Evolutionary conservation across 2,329 filamentous ascomycete species (phyloP).

Genomic region (Exophiala bonariae): DNA sequence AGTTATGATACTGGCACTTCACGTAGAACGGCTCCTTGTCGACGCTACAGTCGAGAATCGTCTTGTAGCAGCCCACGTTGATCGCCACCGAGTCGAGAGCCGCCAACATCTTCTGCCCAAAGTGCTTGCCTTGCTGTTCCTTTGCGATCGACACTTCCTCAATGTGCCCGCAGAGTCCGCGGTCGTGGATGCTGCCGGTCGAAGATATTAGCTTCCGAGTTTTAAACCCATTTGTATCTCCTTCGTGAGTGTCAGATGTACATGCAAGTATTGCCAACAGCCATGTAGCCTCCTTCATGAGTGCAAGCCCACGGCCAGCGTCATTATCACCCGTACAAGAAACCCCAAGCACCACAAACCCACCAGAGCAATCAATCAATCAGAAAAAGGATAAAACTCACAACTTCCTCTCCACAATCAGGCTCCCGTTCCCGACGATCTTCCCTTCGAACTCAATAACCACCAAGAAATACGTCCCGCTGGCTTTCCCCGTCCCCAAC

Average conservation of each 20-base stretch:
- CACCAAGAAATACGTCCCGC: constrained; percentile 3
- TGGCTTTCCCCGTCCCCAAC: too few relatives aligned
- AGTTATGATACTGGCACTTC: constrained; percentile 13
- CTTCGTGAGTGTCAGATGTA: too few relatives aligned
- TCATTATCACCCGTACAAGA: too few relatives aligned
- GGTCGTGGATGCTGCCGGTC: constrained; percentile 9
- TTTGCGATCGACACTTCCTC: constrained; percentile 10
- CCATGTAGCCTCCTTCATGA: too few relatives aligned
- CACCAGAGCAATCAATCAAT: not conserved
- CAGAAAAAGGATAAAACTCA: constrained; percentile 3
- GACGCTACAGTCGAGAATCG: constrained; percentile 60
- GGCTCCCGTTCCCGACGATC: constrained; percentile 5
- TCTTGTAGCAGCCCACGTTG: constrained; percentile 61
- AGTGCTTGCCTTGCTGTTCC: constrained; percentile 10
- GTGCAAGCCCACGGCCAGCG: too few relatives aligned
- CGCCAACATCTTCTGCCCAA: constrained; percentile 6
- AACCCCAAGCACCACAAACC: too few relatives aligned
- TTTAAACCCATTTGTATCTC: too few relatives aligned
- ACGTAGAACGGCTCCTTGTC: constrained; percentile 44
- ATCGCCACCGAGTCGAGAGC: constrained; percentile 11
- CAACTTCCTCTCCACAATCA: constrained; percentile 15
- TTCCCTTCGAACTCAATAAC: constrained; percentile 10
- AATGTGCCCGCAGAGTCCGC: constrained; percentile 8
- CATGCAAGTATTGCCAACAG: too few relatives aligned
- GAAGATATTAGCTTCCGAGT: not conserved